These are phyloP conservation scores for Ophiostoma perfectum DNA, from an alignment of 2,329 filamentous ascomycete genomes.

Conservation along the genomic window DNA sequence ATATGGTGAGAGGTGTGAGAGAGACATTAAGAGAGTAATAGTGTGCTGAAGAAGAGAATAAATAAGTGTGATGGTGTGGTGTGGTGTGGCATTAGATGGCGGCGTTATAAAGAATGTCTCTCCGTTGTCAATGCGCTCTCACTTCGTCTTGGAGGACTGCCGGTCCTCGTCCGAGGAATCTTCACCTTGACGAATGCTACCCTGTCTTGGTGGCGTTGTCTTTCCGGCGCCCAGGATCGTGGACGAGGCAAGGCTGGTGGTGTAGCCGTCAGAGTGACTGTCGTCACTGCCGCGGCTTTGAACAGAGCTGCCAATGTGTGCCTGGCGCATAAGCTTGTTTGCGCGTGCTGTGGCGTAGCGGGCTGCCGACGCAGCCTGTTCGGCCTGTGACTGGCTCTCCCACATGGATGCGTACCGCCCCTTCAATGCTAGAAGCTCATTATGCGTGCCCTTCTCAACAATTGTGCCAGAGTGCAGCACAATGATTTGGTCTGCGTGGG, in stretches of 20 bases:
- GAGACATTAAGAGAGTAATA: slow-evolving; percentile 1
- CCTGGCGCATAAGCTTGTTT: slow-evolving; percentile 44
- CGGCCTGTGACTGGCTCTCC: slow-evolving; percentile 63
- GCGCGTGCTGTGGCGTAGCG: slow-evolving; percentile 40
- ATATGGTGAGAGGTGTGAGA: background rate
- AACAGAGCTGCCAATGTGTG: slow-evolving; percentile 39
- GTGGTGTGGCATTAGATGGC: background rate
- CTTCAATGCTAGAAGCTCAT: slow-evolving; percentile 62
- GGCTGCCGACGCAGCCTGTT: slow-evolving; percentile 57
- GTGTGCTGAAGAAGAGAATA: slow-evolving; percentile 11
- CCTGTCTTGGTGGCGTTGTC: slow-evolving; percentile 31
- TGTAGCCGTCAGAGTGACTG: slow-evolving; percentile 43
- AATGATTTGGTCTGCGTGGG: slow-evolving; percentile 30
- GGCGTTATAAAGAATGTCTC: slow-evolving; percentile 7
- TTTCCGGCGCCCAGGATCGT: slow-evolving; percentile 37
- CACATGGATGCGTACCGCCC: slow-evolving; percentile 81
- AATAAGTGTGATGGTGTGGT: background rate
- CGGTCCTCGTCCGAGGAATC: slow-evolving; percentile 25
- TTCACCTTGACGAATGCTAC: slow-evolving; percentile 23
- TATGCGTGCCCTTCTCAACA: slow-evolving; percentile 39
- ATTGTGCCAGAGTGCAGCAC: slow-evolving; percentile 29
- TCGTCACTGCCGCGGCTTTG: slow-evolving; percentile 30
- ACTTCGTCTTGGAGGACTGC: slow-evolving; percentile 5
- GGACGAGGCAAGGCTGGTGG: slow-evolving; percentile 43
- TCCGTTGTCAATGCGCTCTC: background rate